Evolutionary conservation across 495 filamentous ascomycete genomes (phyloP).

Genomic region (Xylaria castorea): DNA sequence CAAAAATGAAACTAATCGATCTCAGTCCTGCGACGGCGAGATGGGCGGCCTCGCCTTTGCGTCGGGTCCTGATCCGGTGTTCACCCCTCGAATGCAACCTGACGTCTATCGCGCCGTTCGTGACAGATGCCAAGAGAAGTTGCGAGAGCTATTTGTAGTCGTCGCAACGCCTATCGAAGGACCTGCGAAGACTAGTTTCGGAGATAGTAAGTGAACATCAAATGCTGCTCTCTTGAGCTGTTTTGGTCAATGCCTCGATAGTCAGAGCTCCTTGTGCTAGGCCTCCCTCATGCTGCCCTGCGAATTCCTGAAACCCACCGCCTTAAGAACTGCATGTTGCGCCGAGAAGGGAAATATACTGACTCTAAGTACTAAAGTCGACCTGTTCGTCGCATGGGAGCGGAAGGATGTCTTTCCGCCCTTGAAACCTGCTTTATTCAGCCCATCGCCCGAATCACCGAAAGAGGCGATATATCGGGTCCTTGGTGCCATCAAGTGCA

Average conservation of each 20-base stretch:
- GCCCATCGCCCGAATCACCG: background rate
- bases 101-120: conserved; percentile 54
- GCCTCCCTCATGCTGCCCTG: too few species aligned
- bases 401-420: conserved; percentile 32
- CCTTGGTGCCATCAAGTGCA: conserved; percentile 42
- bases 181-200: conserved; percentile 61
- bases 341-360: background rate
- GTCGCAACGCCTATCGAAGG: conserved; percentile 61
- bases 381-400: conserved; percentile 60
- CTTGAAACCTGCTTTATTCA: background rate
- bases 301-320: too few species aligned
- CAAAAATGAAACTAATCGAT: background rate
- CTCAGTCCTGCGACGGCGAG: background rate
- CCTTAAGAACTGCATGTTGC: background rate
- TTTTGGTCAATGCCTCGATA: background rate
- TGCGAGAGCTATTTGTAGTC: conserved; percentile 53
- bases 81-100: conserved; percentile 64
- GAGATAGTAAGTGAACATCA: conserved; percentile 48
- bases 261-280: background rate
- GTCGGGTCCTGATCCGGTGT: conserved; percentile 46
- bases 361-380: conserved; percentile 41
- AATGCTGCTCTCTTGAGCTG: background rate
- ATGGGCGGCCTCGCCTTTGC: conserved; percentile 69
- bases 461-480: conserved; percentile 15
- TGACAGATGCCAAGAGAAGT: conserved; percentile 44